Evolutionary conservation across 345 rosid genomes (phyloP), one percentile per base, ranked within the genome.

Genomic region (Arabidopsis thaliana): DNA sequence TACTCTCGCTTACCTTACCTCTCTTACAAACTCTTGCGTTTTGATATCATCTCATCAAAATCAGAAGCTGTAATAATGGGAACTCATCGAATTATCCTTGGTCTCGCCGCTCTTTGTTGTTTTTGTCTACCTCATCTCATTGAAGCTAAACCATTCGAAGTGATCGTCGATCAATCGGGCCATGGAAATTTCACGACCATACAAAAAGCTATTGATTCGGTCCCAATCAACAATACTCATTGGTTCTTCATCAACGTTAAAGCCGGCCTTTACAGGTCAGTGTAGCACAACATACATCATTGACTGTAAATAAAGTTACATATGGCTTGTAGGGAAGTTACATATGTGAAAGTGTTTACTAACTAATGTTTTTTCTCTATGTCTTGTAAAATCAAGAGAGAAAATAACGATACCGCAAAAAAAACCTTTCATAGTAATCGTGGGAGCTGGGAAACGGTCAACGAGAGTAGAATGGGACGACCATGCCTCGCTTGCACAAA

Each of bases 381-480:
- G 13, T 64, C 8, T 66, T 25, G 9, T 33, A 13, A 7, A 53
- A 4, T 33, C 5, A 40, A 93, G 96, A 64, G 98, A 94, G 85
- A 88, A 88, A 82, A 80, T 94, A 82, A 76, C 13, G 37, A 91
- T 94, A 49, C 89, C 95, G 1, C 23, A 6, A 11, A 85, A 91
- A 2, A 94, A 90, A 70, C 95, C 93, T 7, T 84, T 41, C 82
- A 83, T 89, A 23, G 57, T 87, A 32, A 79, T 94, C 0, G 80
- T 79, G 50, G 98, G 96, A 74, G 80, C 72, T 32, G 89, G 83
- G 2, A 87, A 76, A 75, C 86, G 72, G 62, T 66, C 7, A 3
- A 94, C 95, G n/a, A 51, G 33, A 23, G 82, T 94, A 53, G 87
- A 88, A 23, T 91, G 91, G 96, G 88, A 76, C 73, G 95, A 87